Percentiles rank a stretch among this genome's conserved stretches.
phyloP scores from a whole-genome alignment of 2,329 filamentous ascomycete genomes.

The Trichoderma brevicompactum region DNA sequence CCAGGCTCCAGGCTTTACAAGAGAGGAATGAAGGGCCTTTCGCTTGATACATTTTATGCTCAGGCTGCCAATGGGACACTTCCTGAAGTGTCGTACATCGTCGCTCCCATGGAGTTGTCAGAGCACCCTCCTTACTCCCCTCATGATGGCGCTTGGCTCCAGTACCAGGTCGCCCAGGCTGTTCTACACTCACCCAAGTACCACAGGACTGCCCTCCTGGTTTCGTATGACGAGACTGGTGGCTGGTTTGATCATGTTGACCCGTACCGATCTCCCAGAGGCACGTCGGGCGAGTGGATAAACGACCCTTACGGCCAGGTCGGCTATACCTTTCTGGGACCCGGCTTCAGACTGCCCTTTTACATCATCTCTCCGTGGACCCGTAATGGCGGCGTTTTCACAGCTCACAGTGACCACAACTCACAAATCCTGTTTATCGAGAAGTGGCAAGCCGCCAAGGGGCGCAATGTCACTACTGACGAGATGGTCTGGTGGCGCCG shows the following conservation, averaged over 20 bases:
- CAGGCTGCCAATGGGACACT: conserved; percentile 56
- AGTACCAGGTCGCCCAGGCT: conserved; percentile 56
- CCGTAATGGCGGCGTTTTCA: conserved; percentile 57
- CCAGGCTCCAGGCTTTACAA: conserved; percentile 48
- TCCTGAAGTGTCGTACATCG: conserved; percentile 57
- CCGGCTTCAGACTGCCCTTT: conserved; percentile 55
- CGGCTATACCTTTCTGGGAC: conserved; percentile 43
- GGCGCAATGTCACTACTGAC: conserved; percentile 44
- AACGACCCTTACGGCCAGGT: conserved; percentile 48
- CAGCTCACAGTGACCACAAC: conserved; percentile 59
- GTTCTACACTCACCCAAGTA: conserved; percentile 56
- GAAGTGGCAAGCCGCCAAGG: conserved; percentile 48
- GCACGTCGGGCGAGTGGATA: conserved; percentile 57
- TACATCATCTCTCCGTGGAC: conserved; percentile 62
- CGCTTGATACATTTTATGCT: conserved; percentile 54
- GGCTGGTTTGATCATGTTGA: conserved; percentile 60
- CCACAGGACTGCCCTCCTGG: conserved; percentile 52
- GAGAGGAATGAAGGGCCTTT: conserved; percentile 53
- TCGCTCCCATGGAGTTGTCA: conserved; percentile 54
- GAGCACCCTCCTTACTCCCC: conserved; percentile 59
- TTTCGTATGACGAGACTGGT: conserved; percentile 54
- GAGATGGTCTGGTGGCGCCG: conserved; percentile 42
- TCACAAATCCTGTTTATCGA: conserved; percentile 61
- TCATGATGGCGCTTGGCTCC: conserved; percentile 59
- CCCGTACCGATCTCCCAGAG: conserved; percentile 54